These are phyloP conservation scores for Penicillium sp. DNA, from an alignment of 2,329 filamentous ascomycete genomes.

Conservation along the genomic window DNA sequence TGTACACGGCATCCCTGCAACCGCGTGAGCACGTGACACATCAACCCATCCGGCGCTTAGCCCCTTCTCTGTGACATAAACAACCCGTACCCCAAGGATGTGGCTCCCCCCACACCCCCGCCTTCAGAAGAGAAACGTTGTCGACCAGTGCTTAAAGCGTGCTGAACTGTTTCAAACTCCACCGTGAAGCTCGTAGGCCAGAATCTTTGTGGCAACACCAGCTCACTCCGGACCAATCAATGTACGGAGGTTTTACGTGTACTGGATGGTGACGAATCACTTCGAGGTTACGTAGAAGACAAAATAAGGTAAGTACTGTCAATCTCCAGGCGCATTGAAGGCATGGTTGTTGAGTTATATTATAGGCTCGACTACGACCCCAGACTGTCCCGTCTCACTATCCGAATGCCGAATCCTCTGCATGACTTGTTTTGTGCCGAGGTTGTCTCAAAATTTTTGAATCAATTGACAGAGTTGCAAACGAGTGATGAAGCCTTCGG, in stretches of 20 bases:
- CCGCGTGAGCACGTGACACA: background rate
- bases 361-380: constrained; percentile 11
- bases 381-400: constrained; percentile 7
- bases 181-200: constrained; percentile 6
- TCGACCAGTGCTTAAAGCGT: constrained; percentile 13
- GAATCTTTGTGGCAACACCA: constrained; percentile 6
- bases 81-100: background rate
- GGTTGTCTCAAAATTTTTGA: background rate
- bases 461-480: background rate
- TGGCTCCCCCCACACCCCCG: background rate
- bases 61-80: background rate
- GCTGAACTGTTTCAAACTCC: constrained; percentile 9
- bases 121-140: constrained; percentile 1
- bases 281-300: background rate
- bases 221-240: background rate
- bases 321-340: background rate
- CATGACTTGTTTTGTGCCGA: background rate
- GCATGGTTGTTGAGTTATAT: background rate
- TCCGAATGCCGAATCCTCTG: constrained; percentile 9
- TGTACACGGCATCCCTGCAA: background rate
- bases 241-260: constrained; percentile 2
- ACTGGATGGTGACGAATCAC: background rate
- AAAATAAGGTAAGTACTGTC: background rate
- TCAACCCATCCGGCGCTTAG: background rate
- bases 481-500: background rate